Evolutionary conservation across 2,329 filamentous ascomycete species (phyloP).

Genomic region (Penicillium hordei): DNA sequence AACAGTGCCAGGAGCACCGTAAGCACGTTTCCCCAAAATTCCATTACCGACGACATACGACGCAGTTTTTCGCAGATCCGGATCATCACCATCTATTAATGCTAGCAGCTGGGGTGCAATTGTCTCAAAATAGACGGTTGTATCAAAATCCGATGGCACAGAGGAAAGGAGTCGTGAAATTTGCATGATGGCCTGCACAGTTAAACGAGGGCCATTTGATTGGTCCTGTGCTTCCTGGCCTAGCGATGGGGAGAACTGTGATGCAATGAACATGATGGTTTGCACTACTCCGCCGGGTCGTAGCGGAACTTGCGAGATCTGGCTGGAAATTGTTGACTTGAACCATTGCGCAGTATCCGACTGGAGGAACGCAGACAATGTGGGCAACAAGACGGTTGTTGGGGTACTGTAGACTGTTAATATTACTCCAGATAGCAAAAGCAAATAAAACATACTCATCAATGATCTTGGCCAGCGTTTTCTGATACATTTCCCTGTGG

Average conservation of each 20-base stretch:
- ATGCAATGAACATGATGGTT: conserved; percentile 44
- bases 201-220: conserved; percentile 41
- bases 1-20: conserved; percentile 41
- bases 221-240: conserved; percentile 35
- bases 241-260: conserved; percentile 43
- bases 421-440: not conserved
- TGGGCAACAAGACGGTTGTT: conserved; percentile 37
- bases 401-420: conserved; percentile 35
- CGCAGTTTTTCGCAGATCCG: conserved; percentile 42
- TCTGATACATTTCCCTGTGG: conserved; percentile 21
- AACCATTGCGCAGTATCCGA: conserved; percentile 41
- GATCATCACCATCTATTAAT: conserved; percentile 42
- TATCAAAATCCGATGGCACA: conserved; percentile 40
- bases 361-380: conserved; percentile 41
- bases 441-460: conserved; percentile 31
- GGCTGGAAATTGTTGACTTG: conserved; percentile 36
- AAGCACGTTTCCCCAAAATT: conserved; percentile 42
- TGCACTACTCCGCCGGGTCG: conserved; percentile 44
- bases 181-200: conserved; percentile 47
- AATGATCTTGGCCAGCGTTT: conserved; percentile 33
- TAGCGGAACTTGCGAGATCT: conserved; percentile 42
- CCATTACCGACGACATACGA: conserved; percentile 46
- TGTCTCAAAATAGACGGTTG: conserved; percentile 37
- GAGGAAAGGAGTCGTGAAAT: conserved; percentile 44
- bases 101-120: conserved; percentile 43